Conservation (phyloP, 2,329 filamentous ascomycete species). For the Gremmenia infestans region DNA sequence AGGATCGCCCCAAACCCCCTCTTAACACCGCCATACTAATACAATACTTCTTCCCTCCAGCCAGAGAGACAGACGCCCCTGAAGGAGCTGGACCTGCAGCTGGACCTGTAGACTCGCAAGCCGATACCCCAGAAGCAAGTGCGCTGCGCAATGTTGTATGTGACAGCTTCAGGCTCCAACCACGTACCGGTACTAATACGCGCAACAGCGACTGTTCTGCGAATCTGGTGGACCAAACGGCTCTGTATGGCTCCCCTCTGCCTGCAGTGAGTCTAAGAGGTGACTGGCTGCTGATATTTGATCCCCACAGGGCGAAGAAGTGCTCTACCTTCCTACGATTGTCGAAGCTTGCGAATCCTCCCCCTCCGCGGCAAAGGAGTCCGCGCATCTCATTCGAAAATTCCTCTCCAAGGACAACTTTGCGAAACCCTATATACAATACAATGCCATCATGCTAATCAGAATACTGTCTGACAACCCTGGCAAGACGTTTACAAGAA, state of each 20-base stretch:
- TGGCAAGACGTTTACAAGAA: constrained; percentile 82
- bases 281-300: constrained; percentile 4
- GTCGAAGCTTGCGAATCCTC: constrained; percentile 94
- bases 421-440: constrained; percentile 66
- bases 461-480: constrained; percentile 92
- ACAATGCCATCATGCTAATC: constrained; percentile 93
- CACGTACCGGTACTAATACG: constrained; percentile 5
- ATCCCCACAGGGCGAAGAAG: constrained; percentile 67
- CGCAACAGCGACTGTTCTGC: constrained; percentile 68
- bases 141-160: constrained; percentile 63
- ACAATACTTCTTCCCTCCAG: background rate
- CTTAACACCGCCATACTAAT: background rate
- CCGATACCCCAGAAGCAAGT: constrained; percentile 62
- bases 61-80: constrained; percentile 12
- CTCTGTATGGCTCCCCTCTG: constrained; percentile 39
- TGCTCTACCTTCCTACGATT: constrained; percentile 85
- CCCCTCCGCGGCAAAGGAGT: constrained; percentile 75
- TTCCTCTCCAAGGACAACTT: constrained; percentile 71
- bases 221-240: constrained; percentile 61
- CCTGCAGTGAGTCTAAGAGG: background rate
- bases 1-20: constrained; percentile 6
- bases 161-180: constrained; percentile 8
- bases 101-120: constrained; percentile 23
- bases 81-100: constrained; percentile 3
- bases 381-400: constrained; percentile 75